Base-by-base conservation (phyloP, 2,329 filamentous ascomycete species). In the Penicillium olsonii region DNA sequence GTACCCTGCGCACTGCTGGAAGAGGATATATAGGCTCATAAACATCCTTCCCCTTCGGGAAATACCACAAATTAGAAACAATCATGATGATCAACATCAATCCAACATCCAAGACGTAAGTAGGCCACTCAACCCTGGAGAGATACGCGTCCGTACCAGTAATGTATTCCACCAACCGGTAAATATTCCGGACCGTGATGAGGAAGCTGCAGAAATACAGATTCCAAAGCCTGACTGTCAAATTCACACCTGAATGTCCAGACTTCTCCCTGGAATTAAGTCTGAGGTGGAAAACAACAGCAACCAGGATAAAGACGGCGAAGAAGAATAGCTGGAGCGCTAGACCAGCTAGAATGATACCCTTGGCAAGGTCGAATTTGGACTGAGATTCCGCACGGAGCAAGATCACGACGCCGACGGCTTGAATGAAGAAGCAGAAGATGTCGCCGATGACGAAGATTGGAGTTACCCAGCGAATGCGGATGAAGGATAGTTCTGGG, bases 321-420 rank as follows among this genome's bases (percentile, higher is more conserved):
- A 50, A 53, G 24, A 53, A 44, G 40, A 50, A 37, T 5, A 53
- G 34, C n/a, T 53, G 51, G 5, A 50, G 40, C 11, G 26, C 51
- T 12, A 50, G 35, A 34, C 50, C 50, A n/a, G 42, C 45, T 4
- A 44, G 38, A 19, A 46, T 49, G 5, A 41, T 20, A 12, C 39
- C 35, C 8, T 46, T 35, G 5, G 42, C 38, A 2, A 40, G 11
- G 27, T 40, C 14, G 6, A 45, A 24, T 11, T 46, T 43, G 2
- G 33, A 35, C 18, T 35, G 5, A 19, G 33, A 35, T 4, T 35
- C 33, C 2, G 33, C 33, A 6, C 33, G 33, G 9, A 35, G 33
- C 8, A 50, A 22, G 24, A 31, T 50, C 31, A 31, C 37, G 38
- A 26, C 50, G 29, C 42, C 45, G 9, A 46, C 20, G 1, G 50